Evolutionary conservation across 2,329 filamentous ascomycete genomes (phyloP), one percentile per base, ranked within the genome.

Genomic region (Arachnomyces sp.): DNA sequence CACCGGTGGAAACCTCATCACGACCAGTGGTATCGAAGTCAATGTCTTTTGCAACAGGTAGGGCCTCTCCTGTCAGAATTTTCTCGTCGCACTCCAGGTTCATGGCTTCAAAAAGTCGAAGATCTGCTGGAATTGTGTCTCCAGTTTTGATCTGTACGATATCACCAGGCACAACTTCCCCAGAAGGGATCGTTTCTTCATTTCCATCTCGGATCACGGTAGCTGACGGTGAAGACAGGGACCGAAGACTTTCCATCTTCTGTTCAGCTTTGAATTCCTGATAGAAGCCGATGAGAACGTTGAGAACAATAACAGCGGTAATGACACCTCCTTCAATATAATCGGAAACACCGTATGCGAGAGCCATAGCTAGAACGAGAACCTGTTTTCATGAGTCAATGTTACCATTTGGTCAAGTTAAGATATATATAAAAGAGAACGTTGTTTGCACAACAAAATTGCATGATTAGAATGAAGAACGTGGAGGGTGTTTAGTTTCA

Each of bases 1-100:
- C 71, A 13, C 69, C 65, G 30, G 70, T 66, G 21, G 53, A 51
- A 37, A 53, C 45, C 28, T 57, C 52, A 18, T 46, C 42, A 28
- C 46, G 49, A 6, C 46, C 42, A 5, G 57, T 52, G 1, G 53
- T 56, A 36, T 62, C 53, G 17, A 57, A 48, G 15, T 62, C 54
- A 1, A 57, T 55, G 25, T 72, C 66, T 60, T 80, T 74, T 55
- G 64, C 68, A 5, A 79, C 72, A n/a, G 77, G 76, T 5, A 78
- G 55, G 16, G 76, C 76, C 60, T 80, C 77, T 30, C 77, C 77
- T 8, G 77, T 80, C 29, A 80, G 65, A 35, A 79, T 70, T 11
- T 76, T 72, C 52, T 80, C 77, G 45, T 93, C 85, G 48, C 82
- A 83, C 36, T 82, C 82, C 44, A 86, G 66, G 59, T 89, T 89